These are phyloP conservation scores for Erysimum cheiri DNA, from an alignment of 441 rosid genomes.

Conservation along the genomic window DNA sequence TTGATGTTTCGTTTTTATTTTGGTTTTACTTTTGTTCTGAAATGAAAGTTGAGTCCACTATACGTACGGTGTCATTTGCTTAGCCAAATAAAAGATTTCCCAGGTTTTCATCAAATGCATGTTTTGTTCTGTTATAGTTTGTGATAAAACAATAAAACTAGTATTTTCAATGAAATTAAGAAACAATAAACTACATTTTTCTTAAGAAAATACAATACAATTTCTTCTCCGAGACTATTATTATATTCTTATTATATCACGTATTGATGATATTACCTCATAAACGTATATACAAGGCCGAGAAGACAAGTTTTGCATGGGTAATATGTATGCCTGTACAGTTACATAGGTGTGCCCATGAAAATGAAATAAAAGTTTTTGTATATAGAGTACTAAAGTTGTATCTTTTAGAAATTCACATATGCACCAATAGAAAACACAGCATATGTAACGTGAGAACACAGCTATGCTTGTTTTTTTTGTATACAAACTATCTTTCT, in stretches of 20 bases:
- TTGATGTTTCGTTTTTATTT: not conserved
- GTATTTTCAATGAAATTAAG: not conserved
- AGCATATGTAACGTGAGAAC: conserved; percentile 22
- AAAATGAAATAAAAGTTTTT: not conserved
- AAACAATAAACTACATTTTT: not conserved
- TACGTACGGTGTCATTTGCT: not conserved
- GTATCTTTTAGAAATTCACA: not conserved
- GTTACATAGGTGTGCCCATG: not conserved
- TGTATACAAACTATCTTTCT: not conserved
- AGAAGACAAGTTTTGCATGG: not conserved
- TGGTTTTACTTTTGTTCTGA: not conserved
- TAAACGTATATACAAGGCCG: not conserved
- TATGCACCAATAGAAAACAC: not conserved
- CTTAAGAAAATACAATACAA: not conserved
- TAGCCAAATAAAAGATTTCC: not conserved
- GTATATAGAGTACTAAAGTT: not conserved
- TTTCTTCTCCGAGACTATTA: not conserved
- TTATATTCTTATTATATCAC: not conserved
- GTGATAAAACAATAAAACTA: not conserved
- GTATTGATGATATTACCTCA: not conserved
- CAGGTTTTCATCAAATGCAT: not conserved
- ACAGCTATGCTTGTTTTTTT: conserved; percentile 8
- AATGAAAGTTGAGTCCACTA: conserved; percentile 6
- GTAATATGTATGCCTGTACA: not conserved
- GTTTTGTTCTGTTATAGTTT: not conserved